Percentiles rank a stretch among this genome's conserved stretches.
Evolutionary conservation across 2,329 filamentous ascomycete species (phyloP).

Genomic region (Phaeophleospora eucalypticola): DNA sequence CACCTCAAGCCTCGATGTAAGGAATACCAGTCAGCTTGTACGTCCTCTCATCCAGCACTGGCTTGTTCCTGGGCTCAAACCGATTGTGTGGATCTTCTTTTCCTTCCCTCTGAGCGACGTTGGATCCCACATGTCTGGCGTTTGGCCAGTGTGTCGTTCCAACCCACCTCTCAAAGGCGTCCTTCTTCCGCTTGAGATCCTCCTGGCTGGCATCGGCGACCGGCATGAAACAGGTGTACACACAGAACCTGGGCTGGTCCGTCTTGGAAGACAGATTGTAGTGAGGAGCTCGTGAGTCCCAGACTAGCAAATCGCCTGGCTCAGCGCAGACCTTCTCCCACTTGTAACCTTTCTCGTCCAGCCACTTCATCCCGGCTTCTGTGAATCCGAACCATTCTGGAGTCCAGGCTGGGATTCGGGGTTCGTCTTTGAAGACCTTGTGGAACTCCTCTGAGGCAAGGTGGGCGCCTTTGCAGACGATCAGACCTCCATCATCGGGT

Average conservation of each 20-base stretch:
- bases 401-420: constrained; percentile 29
- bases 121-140: constrained; percentile 32
- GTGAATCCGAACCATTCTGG: constrained; percentile 35
- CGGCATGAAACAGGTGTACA: constrained; percentile 38
- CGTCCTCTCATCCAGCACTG: constrained; percentile 39
- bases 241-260: constrained; percentile 27
- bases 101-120: constrained; percentile 32
- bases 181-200: constrained; percentile 33
- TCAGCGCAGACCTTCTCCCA: constrained; percentile 28
- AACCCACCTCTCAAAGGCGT: constrained; percentile 29
- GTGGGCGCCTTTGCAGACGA: constrained; percentile 34
- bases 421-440: constrained; percentile 25
- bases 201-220: constrained; percentile 34
- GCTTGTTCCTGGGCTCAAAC: constrained; percentile 39
- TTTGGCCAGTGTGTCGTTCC: constrained; percentile 37
- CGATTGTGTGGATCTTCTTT: constrained; percentile 35
- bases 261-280: constrained; percentile 33
- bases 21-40: constrained; percentile 49
- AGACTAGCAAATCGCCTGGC: constrained; percentile 27
- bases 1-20: constrained; percentile 38
- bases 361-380: constrained; percentile 31
- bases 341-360: constrained; percentile 18
- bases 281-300: constrained; percentile 27
- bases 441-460: constrained; percentile 33
- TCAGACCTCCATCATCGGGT: constrained; percentile 36